These are phyloP conservation scores for Lachnellula cervina DNA, from an alignment of 2,329 filamentous ascomycete genomes.

Conservation along the genomic window DNA sequence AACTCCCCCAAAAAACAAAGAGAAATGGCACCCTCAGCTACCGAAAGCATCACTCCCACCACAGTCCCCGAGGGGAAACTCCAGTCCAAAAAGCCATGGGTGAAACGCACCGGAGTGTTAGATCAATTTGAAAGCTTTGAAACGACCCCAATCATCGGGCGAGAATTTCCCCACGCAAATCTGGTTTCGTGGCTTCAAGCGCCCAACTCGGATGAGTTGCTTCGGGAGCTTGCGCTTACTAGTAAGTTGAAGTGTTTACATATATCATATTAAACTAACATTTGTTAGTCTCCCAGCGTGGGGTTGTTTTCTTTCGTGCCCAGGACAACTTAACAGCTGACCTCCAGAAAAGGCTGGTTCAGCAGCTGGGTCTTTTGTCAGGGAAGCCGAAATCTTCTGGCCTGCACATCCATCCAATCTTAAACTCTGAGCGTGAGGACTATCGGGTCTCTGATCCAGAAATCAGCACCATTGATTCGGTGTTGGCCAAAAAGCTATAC, in stretches of 20 bases:
- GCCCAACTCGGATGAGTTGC: constrained; percentile 42
- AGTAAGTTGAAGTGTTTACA: constrained; percentile 32
- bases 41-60: constrained; percentile 7
- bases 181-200: constrained; percentile 43
- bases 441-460: constrained; percentile 45
- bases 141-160: constrained; percentile 42
- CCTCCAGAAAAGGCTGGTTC: constrained; percentile 60
- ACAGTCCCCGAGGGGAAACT: constrained; percentile 7
- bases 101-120: constrained; percentile 25
- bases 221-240: constrained; percentile 46
- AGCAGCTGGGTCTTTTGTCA: constrained; percentile 51
- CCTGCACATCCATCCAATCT: constrained; percentile 59
- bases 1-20: background rate
- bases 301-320: constrained; percentile 65
- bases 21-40: constrained; percentile 21
- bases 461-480: constrained; percentile 59
- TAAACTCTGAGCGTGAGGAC: constrained; percentile 47
- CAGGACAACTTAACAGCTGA: constrained; percentile 57
- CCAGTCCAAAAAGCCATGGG: constrained; percentile 18
- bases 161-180: constrained; percentile 39
- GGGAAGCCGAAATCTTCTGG: constrained; percentile 51
- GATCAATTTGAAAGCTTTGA: constrained; percentile 33
- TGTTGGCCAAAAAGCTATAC: constrained; percentile 48
- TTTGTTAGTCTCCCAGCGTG: constrained; percentile 55
- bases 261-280: constrained; percentile 54